Conservation (phyloP, 768 basidiomycete species). For the Pleurotus cornucopiae region DNA sequence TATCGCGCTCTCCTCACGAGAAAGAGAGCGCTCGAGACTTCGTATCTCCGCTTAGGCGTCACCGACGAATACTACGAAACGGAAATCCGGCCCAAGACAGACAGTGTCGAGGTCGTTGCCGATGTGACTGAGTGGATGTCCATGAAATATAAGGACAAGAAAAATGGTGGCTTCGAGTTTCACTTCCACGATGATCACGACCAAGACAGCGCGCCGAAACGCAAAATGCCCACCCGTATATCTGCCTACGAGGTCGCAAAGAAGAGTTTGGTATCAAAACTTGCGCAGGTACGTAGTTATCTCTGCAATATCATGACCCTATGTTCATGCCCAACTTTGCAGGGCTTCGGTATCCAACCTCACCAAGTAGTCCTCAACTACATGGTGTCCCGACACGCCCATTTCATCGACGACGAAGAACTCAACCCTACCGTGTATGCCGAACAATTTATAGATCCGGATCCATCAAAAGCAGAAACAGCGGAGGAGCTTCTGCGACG, state of each 20-base stretch:
- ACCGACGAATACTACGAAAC: constrained; percentile 75
- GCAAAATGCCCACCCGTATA: constrained; percentile 79
- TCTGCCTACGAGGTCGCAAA: constrained; percentile 84
- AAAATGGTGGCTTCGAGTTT: constrained; percentile 57
- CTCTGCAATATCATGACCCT: neutral
- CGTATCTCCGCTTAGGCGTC: constrained; percentile 66
- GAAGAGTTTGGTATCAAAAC: constrained; percentile 67
- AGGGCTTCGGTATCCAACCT: constrained; percentile 85
- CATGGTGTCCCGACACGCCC: constrained; percentile 49
- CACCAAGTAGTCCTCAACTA: constrained; percentile 87
- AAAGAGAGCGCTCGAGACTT: constrained; percentile 51
- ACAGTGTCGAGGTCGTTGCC: constrained; percentile 83
- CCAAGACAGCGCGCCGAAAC: constrained; percentile 49
- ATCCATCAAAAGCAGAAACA: constrained; percentile 50
- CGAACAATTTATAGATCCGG: constrained; percentile 79
- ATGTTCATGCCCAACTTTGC: constrained; percentile 7
- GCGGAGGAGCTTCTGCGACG: constrained; percentile 68
- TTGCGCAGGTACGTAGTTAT: constrained; percentile 65
- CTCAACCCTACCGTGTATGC: constrained; percentile 76
- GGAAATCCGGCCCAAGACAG: constrained; percentile 61
- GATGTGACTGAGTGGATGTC: constrained; percentile 90
- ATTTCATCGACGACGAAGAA: constrained; percentile 80
- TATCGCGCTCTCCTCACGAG: constrained; percentile 85
- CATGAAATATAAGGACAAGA: constrained; percentile 77
- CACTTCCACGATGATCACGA: constrained; percentile 74